phyloP scores from a whole-genome alignment of 345 rosid genomes.

The Geranium rotundifolium region DNA sequence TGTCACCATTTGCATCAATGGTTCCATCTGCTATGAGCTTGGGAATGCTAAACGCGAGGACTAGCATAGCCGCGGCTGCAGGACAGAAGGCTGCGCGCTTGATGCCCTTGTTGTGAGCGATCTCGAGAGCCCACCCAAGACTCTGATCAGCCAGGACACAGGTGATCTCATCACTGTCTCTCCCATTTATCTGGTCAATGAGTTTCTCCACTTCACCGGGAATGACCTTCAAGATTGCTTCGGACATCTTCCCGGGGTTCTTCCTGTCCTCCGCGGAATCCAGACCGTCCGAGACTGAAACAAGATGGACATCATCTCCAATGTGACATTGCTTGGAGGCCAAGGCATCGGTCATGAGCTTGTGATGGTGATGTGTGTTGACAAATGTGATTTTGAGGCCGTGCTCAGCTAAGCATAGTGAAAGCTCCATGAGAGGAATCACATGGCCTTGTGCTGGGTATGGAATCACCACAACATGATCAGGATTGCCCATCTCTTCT shows the following conservation, averaged over 20 bases:
- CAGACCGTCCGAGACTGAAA: not conserved
- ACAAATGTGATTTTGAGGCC: constrained; percentile 13
- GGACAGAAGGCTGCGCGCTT: constrained; percentile 3
- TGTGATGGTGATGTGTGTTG: constrained; percentile 10
- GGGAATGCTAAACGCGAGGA: not conserved
- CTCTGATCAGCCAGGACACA: constrained; percentile 9
- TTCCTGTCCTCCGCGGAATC: not conserved
- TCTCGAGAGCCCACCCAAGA: constrained; percentile 9
- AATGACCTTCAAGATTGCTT: not conserved
- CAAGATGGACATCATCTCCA: not conserved
- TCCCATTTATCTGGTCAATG: not conserved
- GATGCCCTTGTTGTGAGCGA: constrained; percentile 2
- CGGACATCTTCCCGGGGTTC: not conserved
- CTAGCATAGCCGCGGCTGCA: not conserved
- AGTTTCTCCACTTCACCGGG: constrained; percentile 1
- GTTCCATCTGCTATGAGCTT: constrained; percentile 10
- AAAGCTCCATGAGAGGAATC: constrained; percentile 12
- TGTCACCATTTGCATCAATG: constrained; percentile 7
- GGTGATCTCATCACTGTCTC: not conserved
- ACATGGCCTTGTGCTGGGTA: constrained; percentile 20
- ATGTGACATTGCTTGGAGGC: not conserved
- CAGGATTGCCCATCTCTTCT: not conserved
- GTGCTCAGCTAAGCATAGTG: constrained; percentile 5
- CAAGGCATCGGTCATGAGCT: not conserved
- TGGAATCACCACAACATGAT: constrained; percentile 12